Conservation (phyloP, 2,329 filamentous ascomycete species). For the Aspergillus unguis region DNA sequence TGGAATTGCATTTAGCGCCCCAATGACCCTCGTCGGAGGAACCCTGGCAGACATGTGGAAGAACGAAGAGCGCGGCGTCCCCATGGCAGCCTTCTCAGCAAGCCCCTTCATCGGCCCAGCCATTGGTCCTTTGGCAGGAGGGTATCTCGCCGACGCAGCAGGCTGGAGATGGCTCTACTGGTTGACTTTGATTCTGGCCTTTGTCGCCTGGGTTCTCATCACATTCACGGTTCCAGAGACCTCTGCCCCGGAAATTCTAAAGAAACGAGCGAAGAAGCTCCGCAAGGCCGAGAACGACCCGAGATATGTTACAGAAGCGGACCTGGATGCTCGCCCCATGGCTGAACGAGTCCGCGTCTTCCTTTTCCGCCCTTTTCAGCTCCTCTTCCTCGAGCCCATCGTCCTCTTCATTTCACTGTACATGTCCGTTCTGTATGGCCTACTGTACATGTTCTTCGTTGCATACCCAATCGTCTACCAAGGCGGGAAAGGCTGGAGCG, state of each 20-base stretch:
- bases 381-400: slow-evolving; percentile 79
- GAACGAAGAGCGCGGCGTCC: slow-evolving; percentile 77
- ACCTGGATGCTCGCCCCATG: slow-evolving; percentile 70
- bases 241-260: slow-evolving; percentile 75
- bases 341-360: slow-evolving; percentile 68
- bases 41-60: slow-evolving; percentile 81
- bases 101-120: slow-evolving; percentile 81
- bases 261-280: slow-evolving; percentile 66
- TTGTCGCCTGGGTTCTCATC: slow-evolving; percentile 68
- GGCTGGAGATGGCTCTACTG: slow-evolving; percentile 86
- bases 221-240: slow-evolving; percentile 89
- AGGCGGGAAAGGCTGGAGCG: slow-evolving; percentile 72
- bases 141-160: slow-evolving; percentile 65
- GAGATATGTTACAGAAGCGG: slow-evolving; percentile 73
- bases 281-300: slow-evolving; percentile 65
- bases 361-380: slow-evolving; percentile 77
- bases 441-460: slow-evolving; percentile 53
- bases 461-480: slow-evolving; percentile 64
- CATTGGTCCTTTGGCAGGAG: slow-evolving; percentile 72
- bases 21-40: slow-evolving; percentile 81
- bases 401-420: slow-evolving; percentile 80
- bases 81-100: slow-evolving; percentile 81
- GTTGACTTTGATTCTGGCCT: slow-evolving; percentile 76
- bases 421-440: slow-evolving; percentile 68
- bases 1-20: slow-evolving; percentile 78